These are phyloP conservation scores for Hordeum pubiflorum DNA, from an alignment of 202 grass and related monocot genomes.

Conservation along the genomic window DNA sequence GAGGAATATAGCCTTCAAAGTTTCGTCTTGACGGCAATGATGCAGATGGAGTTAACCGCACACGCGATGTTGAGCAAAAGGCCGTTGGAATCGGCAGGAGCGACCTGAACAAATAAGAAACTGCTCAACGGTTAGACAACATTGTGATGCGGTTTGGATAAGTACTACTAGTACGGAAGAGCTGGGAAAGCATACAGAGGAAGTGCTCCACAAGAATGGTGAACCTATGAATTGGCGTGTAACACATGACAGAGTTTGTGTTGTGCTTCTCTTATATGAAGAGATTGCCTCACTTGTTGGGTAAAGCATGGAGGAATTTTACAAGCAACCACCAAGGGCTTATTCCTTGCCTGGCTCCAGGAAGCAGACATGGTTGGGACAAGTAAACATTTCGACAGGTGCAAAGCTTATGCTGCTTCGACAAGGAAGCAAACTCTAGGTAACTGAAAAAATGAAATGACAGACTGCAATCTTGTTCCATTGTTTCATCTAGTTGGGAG, in stretches of 20 bases:
- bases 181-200: constrained; percentile 11
- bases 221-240: constrained; percentile 10
- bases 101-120: constrained; percentile 44
- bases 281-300: constrained; percentile 25
- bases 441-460: constrained; percentile 18
- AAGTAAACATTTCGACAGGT: constrained; percentile 31
- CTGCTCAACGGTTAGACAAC: constrained; percentile 49
- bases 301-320: constrained; percentile 23
- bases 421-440: constrained; percentile 34
- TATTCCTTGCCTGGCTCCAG: constrained; percentile 45
- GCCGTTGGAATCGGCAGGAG: constrained; percentile 24
- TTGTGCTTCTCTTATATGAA: constrained; percentile 40
- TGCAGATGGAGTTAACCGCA: constrained; percentile 9
- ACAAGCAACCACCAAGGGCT: constrained; percentile 22
- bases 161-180: background rate
- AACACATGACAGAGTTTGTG: constrained; percentile 16
- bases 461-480: background rate
- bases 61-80: constrained; percentile 1
- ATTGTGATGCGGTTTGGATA: constrained; percentile 14
- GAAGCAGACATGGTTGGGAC: constrained; percentile 27
- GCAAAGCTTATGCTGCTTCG: background rate
- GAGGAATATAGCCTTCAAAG: constrained; percentile 71
- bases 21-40: constrained; percentile 49
- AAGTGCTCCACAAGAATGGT: constrained; percentile 30
- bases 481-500: background rate